phyloP scores from a whole-genome alignment of 257 asterid genomes.

The Anisodus tanguticus region DNA sequence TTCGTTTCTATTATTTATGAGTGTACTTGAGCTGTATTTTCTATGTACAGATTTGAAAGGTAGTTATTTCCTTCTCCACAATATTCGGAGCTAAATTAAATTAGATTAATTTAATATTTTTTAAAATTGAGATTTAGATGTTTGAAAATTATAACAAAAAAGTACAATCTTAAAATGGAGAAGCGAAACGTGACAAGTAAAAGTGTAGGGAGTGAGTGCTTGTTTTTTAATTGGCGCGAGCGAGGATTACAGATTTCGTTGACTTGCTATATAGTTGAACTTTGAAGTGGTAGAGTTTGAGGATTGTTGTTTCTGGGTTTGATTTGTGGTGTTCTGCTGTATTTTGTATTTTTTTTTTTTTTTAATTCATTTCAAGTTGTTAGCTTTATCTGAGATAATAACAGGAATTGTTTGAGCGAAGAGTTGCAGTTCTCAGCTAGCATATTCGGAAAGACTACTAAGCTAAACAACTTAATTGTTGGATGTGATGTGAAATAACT shows the following conservation, averaged over 20 bases:
- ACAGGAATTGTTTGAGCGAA: background rate
- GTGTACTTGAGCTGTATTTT: background rate
- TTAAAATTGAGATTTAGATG: too few species aligned
- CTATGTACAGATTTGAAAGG: background rate
- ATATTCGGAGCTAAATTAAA: too few species aligned
- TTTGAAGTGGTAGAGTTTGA: slow-evolving; percentile 13
- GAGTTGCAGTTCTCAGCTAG: background rate
- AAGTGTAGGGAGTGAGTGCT: background rate
- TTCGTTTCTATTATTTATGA: background rate
- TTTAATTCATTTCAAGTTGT: background rate
- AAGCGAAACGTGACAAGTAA: too few species aligned
- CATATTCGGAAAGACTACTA: background rate
- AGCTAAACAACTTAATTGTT: background rate
- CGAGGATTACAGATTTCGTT: slow-evolving; percentile 13
- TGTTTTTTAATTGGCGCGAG: slow-evolving; percentile 17
- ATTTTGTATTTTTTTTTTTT: background rate
- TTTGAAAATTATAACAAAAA: too few species aligned
- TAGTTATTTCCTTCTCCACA: background rate
- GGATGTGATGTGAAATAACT: background rate
- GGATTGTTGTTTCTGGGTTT: background rate
- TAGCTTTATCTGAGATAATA: background rate
- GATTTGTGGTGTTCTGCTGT: background rate
- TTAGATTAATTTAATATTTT: too few species aligned
- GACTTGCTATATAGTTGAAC: background rate
- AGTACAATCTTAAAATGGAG: too few species aligned